Base-by-base conservation (phyloP, 2,329 filamentous ascomycete genomes). In the Zopfia rhizophila region DNA sequence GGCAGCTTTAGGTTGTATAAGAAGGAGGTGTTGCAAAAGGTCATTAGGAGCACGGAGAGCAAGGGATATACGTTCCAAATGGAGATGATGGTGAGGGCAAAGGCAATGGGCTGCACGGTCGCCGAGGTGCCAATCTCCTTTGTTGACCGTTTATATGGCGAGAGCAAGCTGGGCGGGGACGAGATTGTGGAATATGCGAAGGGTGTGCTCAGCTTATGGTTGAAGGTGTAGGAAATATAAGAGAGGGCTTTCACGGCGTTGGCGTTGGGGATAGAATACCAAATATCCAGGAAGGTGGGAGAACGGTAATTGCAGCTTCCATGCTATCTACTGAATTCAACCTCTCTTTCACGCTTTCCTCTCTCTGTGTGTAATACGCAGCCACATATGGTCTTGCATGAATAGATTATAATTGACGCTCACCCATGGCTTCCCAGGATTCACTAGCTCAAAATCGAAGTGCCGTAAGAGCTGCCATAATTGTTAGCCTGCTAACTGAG, bases 21-120 rank as follows among this genome's bases (percentile, higher is more conserved):
- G 86, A 91, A 88, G 77, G 78, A 80, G 49, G 90, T 96, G 52
- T 75, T 99, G 66, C 84, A 96, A 73, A 92, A 90, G 80, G 91
- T 96, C 47, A 97, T 99, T 63, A 79, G 82, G 66, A 90, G 83
- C 74, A 97, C 91, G 7, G 88, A 97, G 81, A 94, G 90, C 71
- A 96, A 97, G 78, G 94, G 94, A 3, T 99, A 97, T 73, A 93
- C 89, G 28, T 99, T 99, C 81, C 94, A 99, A 84, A 99, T 99
- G 94, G 93, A 97, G 82, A 89, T 99, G 86, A 97, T 97, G 87
- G 93, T 97, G 7, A 83, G 92, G 52, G 94, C 94, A 23, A 97
- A 97, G 84, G 90, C 89, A 12, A 92, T 97, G 90, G 93, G 94
- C 1, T 96, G 85, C 78, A 89, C 87, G 25, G 93, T 99, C 22